Evolutionary conservation across 768 basidiomycete species (phyloP).

Genomic region (Termitomyces sp.): DNA sequence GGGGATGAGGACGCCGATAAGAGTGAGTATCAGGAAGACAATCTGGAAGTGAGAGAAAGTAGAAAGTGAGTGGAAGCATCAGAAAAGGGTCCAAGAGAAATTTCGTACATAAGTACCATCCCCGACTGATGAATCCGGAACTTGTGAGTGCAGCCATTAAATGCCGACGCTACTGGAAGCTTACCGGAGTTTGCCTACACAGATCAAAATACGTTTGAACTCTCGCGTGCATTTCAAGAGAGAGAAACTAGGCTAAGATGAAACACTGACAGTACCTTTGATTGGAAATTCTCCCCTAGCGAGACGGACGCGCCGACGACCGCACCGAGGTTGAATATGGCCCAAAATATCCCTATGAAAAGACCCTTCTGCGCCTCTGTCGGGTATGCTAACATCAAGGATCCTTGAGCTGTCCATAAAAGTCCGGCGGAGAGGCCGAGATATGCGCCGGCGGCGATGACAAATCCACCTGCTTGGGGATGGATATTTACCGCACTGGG

Average conservation of each 20-base stretch:
- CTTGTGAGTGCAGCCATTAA: neutral
- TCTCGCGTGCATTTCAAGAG: neutral
- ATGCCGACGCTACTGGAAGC: conserved; percentile 9
- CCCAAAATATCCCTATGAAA: conserved; percentile 79
- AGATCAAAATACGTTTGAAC: neutral
- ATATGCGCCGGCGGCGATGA: conserved; percentile 65
- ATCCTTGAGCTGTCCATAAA: conserved; percentile 84
- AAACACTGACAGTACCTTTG: conserved; percentile 34
- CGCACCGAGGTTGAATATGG: conserved; percentile 76
- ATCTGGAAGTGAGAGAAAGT: conserved; percentile 38
- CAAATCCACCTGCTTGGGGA: conserved; percentile 50
- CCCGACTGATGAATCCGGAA: conserved; percentile 33
- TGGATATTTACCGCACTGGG: conserved; percentile 67
- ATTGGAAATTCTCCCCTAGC: conserved; percentile 64
- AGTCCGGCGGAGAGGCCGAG: conserved; percentile 68
- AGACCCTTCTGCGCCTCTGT: conserved; percentile 73
- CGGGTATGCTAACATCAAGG: conserved; percentile 78
- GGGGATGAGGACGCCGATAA: conserved; percentile 63
- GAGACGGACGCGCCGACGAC: conserved; percentile 77
- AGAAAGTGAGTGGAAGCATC: neutral
- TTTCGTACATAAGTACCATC: conserved; percentile 70
- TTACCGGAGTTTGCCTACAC: conserved; percentile 34
- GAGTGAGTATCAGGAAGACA: conserved; percentile 66
- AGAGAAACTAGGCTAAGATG: conserved; percentile 11
- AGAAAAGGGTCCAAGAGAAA: neutral